These are phyloP conservation scores for Plectosphaerella cucumerina DNA, from an alignment of 2,329 filamentous ascomycete genomes.

Conservation along the genomic window DNA sequence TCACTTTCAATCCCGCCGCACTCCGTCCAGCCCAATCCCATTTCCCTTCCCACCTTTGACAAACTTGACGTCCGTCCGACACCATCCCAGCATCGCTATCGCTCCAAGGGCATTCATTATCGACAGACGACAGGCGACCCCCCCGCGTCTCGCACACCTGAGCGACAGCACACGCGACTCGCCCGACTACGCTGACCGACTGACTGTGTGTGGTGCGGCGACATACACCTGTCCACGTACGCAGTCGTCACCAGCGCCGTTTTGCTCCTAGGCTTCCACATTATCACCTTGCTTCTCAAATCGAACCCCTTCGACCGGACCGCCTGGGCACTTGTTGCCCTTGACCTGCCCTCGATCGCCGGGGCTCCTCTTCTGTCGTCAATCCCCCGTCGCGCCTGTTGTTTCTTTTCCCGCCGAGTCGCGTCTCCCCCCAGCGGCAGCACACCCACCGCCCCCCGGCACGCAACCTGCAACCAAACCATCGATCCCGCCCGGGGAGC, in stretches of 20 bases:
- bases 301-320: neutral
- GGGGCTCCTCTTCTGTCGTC: neutral
- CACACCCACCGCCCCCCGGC: conserved; percentile 2
- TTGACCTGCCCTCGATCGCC: neutral
- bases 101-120: neutral
- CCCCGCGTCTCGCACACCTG: too few species aligned
- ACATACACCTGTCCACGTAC: neutral
- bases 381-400: neutral
- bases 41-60: too few species aligned
- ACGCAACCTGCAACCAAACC: too few species aligned
- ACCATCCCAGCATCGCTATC: too few species aligned
- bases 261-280: neutral
- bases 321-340: neutral
- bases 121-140: neutral
- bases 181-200: neutral
- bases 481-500: neutral
- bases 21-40: neutral
- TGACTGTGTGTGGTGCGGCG: too few species aligned
- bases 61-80: too few species aligned
- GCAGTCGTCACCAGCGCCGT: neutral
- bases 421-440: conserved; percentile 2
- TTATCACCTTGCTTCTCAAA: neutral
- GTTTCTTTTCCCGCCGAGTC: conserved; percentile 1
- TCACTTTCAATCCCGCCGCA: neutral
- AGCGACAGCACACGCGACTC: neutral